Base-by-base conservation (phyloP, 768 basidiomycete genomes). In the Hemileccinum rubropunctum region DNA sequence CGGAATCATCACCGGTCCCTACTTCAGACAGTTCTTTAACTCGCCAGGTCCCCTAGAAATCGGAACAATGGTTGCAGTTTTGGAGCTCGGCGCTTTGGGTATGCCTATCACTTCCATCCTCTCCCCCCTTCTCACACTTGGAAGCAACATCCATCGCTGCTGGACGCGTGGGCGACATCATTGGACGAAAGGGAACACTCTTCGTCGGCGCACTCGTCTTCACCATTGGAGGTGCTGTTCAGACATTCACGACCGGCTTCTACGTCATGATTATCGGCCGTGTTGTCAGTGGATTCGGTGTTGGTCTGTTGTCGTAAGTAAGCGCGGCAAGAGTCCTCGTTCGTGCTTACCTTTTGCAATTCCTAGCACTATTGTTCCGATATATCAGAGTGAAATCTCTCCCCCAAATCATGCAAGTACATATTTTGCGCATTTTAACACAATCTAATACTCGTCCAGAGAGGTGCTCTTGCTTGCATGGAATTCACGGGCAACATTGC, bases 1-100 rank as follows among this genome's bases (percentile, higher is more conserved):
- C 56, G 93, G 93, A 26, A 84, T 97, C 57, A 95, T 98, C 68
- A 97, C 86, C 23, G 87, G 87, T 0, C 86, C 86, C 18, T 79
- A 91, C 67, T 91, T 92, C 70, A 80, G 76, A 57, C 80, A 83
- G 47, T 95, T 81, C 71, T 95, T 98, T 74, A 73, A 88, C 52
- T 78, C 83, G 17, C 94, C 92, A 15, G 78, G 78, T 14, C 75
- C 86, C 0, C 70, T 87, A 43, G 80, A 87, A 60, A 68, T 93
- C 20, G 94, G 92, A n/a, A 91, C 90, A 17, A 93, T 98, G 88
- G 93, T 97, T 35, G 91, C 94, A n/a, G 86, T 95, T 6, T 73
- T 95, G 30, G 93, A 98, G 69, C 78, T 98, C 32, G 94, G 94
- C 38, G 94, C 94, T 34, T 86, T 97, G 66, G 77, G 92, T 91